Base-by-base conservation (phyloP, 2,329 filamentous ascomycete species). In the Teratosphaeria viscida region DNA sequence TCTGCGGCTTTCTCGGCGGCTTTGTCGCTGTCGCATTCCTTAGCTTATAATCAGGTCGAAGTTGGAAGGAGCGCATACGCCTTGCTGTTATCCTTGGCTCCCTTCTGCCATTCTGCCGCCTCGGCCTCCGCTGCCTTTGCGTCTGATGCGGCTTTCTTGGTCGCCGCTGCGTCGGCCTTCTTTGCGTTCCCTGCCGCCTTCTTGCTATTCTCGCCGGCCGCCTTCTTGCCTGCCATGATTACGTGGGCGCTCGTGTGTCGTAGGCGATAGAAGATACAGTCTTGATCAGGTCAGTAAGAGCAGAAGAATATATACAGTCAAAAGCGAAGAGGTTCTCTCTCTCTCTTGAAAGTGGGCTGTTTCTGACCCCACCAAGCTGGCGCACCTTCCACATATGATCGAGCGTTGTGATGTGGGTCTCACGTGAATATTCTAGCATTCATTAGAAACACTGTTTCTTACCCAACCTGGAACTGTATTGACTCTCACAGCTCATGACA, bases 101-200 rank as follows among this genome's bases (percentile, higher is more conserved):
- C 94, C 76, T 94, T 90, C 11, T 81, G 69, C 94, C 94, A 99
- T 67, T 95, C 81, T 58, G 82, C 80, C 4, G 86, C 82, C 69
- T 96, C 92, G 32, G 75, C 84, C 2, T 79, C 82, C 4, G 84
- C 84, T 58, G 79, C 82, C 75, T 86, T 86, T 43, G 82, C 77
- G 47, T 90, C 82, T 61, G 86, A 85, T 2, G 75, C 85, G 0
- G 90, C 89, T 61, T 86, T 81, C 77, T 97, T 97, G 59, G 82
- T 77, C 8, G 89, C 88, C 1, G 91, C 92, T 2, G 85, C 86
- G 55, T 96, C 91, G 63, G 91, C 91, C 81, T 99, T 97, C 77
- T 90, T 84, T 63, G 92, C 91, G 75, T 96, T 90, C 64, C 92
- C 94, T 8, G 87, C 84, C 2, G 78, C 90, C 79, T 97, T 97